Percentiles rank a stretch among this genome's conserved stretches.
Conservation (phyloP, 768 basidiomycete species). For the Russula foetens region DNA sequence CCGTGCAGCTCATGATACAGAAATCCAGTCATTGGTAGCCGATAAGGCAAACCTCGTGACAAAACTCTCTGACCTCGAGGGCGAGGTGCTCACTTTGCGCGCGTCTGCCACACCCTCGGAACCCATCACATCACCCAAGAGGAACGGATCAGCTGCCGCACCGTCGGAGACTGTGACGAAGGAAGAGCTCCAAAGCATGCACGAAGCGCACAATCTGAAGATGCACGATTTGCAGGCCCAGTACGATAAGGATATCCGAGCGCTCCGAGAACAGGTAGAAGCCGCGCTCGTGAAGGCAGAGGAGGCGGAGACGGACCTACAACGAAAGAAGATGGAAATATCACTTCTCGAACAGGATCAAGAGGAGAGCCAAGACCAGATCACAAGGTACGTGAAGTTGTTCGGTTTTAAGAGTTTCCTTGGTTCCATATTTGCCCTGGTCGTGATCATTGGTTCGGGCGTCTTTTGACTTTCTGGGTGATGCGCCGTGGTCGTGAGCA, state of each 20-base stretch:
- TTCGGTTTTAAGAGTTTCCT: conserved; percentile 45
- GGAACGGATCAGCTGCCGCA: conserved; percentile 40
- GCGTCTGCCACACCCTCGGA: conserved; percentile 44
- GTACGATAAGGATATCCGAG: conserved; percentile 50
- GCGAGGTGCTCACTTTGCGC: conserved; percentile 60
- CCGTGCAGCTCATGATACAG: conserved; percentile 49
- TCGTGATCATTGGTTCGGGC: conserved; percentile 23
- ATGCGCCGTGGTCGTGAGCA: conserved; percentile 1
- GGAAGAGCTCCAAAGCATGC: conserved; percentile 68
- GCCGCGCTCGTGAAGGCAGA: conserved; percentile 38
- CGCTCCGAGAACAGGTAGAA: conserved; percentile 50
- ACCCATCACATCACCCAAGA: conserved; percentile 41
- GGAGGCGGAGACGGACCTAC: conserved; percentile 52
- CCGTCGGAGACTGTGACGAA: conserved; percentile 49
- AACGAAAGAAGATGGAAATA: conserved; percentile 74
- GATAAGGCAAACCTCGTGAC: conserved; percentile 58
- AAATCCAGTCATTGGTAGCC: conserved; percentile 44
- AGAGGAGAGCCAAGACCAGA: conserved; percentile 66
- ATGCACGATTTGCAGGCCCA: conserved; percentile 64
- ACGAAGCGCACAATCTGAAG: conserved; percentile 81
- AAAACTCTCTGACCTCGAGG: conserved; percentile 66
- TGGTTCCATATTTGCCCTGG: conserved; percentile 19
- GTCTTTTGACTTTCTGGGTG: conserved; percentile 28
- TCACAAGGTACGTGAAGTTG: conserved; percentile 67
- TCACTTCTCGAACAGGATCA: conserved; percentile 71